Base-by-base conservation (phyloP, 345 rosid genomes). In the Camelina hispida region DNA sequence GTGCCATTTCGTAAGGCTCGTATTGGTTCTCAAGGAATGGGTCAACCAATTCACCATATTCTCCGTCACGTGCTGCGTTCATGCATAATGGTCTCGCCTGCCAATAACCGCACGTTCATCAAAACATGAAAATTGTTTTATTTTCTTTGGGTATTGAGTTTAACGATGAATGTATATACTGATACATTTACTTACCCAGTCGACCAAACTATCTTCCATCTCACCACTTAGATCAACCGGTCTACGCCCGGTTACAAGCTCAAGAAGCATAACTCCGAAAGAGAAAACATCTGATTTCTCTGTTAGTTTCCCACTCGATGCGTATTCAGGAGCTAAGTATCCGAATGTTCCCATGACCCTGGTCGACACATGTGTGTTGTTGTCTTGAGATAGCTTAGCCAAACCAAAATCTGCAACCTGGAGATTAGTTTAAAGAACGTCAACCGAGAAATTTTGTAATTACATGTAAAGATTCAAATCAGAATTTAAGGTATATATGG, bases 321-420 rank as follows among this genome's bases (percentile, higher is more conserved):
- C 98, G 80, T 94, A 94, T 68, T 94, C 98, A 15, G 98, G 98
- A 76, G 98, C 98, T 78, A 94, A 78, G 81, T 94, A 94, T 93
- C 98, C 96, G 23, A 94, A 94, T 43, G 97, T 94, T 69, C 98
- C 98, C 98, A 94, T 94, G 57, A 94, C 87, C 20, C 98, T 91
- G 35, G 97, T 94, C 3, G 98, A 94, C 15, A 91, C 93, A 51
- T 94, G 97, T 55, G 98, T 87, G 37, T 83, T 17, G 75, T 76
- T 82, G 76, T 91, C 96, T 9, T 90, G 79, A 60, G 85, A 55
- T 32, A 91, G 83, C 82, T 87, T 94, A n/a, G 98, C 98, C 79
- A 94, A 78, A 38, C 98, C 96, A 61, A 94, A 94, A 84, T 91
- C 98, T 14, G 97, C 86, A 79, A 91, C 96, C 97, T 91, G 82